Evolutionary conservation across 768 basidiomycete genomes (phyloP).

Genomic region (Rubroboletus satanas): DNA sequence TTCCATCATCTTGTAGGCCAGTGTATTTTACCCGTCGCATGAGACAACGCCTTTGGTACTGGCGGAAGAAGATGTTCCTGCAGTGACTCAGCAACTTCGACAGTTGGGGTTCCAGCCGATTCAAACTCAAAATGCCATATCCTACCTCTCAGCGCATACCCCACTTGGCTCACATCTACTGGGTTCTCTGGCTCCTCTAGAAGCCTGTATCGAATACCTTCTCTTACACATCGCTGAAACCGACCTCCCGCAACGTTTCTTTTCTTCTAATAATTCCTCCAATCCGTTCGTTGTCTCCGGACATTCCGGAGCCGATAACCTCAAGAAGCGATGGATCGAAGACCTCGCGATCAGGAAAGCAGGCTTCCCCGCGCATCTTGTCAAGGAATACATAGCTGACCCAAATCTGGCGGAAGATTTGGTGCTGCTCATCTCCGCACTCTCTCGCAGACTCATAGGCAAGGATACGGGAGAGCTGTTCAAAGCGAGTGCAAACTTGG

Average conservation of each 20-base stretch:
- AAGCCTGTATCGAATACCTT: conserved; percentile 82
- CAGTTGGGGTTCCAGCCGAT: conserved; percentile 61
- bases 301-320: conserved; percentile 56
- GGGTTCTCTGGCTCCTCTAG: conserved; percentile 53
- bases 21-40: conserved; percentile 45
- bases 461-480: conserved; percentile 29
- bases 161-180: conserved; percentile 61
- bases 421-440: conserved; percentile 50
- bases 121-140: conserved; percentile 50
- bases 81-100: conserved; percentile 52
- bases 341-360: conserved; percentile 80
- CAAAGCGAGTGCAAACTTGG: conserved; percentile 33
- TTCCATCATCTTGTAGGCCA: conserved; percentile 36
- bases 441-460: conserved; percentile 56
- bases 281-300: conserved; percentile 64
- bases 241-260: conserved; percentile 74
- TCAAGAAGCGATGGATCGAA: conserved; percentile 75
- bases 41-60: conserved; percentile 36
- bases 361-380: conserved; percentile 72
- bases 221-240: conserved; percentile 82
- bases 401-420: conserved; percentile 41
- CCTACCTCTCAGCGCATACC: conserved; percentile 57
- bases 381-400: conserved; percentile 50
- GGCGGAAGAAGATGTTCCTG: conserved; percentile 38
- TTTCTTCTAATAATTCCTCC: conserved; percentile 61